Conservation (phyloP, 2,329 filamentous ascomycete species). For the Botrytis deweyae region DNA sequence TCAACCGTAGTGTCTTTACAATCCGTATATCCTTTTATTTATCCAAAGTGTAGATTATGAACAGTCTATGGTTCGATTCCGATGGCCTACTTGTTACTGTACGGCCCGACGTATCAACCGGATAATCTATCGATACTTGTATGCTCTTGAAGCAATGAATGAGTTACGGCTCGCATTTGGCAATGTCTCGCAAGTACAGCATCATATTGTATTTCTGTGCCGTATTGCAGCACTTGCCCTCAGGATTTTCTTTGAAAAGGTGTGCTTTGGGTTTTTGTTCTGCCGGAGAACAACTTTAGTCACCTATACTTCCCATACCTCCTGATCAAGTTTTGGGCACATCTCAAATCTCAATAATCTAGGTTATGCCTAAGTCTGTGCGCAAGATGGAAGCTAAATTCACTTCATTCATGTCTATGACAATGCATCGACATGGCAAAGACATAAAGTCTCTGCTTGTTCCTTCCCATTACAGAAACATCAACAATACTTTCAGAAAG, state of each 20-base stretch:
- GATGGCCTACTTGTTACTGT: neutral
- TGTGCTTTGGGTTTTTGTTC: neutral
- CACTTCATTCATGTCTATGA: neutral
- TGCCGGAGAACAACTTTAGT: neutral
- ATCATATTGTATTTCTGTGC: neutral
- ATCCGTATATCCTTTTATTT: accelerated
- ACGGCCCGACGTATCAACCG: neutral
- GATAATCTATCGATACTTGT: neutral
- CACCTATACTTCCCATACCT: neutral
- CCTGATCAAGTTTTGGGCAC: too few relatives aligned
- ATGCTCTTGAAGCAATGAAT: neutral
- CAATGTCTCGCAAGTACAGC: neutral
- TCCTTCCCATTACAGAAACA: neutral
- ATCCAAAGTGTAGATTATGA: neutral
- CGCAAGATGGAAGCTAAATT: neutral
- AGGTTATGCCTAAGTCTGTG: neutral
- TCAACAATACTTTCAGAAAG: neutral
- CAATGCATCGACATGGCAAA: neutral
- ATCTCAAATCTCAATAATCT: too few relatives aligned
- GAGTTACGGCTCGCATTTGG: neutral
- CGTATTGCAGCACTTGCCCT: neutral
- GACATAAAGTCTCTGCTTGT: neutral
- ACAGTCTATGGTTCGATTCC: neutral
- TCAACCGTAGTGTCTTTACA: accelerated
- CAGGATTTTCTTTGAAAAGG: neutral